phyloP scores from a whole-genome alignment of 169 alveolate species.

The Cryptosporidium andersoni region DNA sequence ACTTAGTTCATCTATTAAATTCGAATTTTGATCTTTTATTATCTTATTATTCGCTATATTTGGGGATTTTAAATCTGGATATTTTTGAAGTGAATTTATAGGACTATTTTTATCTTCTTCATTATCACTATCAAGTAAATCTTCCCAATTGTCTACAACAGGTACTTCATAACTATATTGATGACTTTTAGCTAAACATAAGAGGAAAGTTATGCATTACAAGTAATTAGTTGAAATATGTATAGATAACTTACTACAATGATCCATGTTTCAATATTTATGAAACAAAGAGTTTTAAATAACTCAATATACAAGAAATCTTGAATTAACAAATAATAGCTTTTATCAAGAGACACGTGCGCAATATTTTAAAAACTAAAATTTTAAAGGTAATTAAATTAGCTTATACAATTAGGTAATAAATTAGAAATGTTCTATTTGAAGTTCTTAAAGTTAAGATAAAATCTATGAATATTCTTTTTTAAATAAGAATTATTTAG shows the following conservation, averaged over 20 bases:
- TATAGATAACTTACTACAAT: conserved; percentile 38
- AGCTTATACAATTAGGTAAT: too few species aligned
- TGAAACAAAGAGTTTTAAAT: neutral
- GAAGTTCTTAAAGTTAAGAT: too few species aligned
- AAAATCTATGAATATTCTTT: too few species aligned
- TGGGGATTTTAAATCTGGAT: neutral
- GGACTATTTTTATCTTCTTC: conserved; percentile 3
- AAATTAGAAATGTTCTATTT: too few species aligned
- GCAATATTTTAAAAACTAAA: too few species aligned
- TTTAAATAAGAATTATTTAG: too few species aligned
- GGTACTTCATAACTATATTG: conserved; percentile 1
- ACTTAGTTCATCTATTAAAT: neutral
- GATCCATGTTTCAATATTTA: neutral
- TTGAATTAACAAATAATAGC: neutral
- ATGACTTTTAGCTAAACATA: neutral
- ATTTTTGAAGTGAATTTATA: neutral
- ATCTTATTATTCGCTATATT: neutral
- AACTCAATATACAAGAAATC: neutral
- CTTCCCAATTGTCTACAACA: conserved; percentile 70
- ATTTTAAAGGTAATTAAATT: too few species aligned
- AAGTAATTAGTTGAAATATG: neutral
- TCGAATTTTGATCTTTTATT: neutral
- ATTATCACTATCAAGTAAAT: conserved; percentile 48
- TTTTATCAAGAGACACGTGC: too few species aligned
- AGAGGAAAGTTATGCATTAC: neutral